Evolutionary conservation across 441 rosid genomes (phyloP), one percentile per base, ranked within the genome.

Genomic region (Gossypium lobatum): DNA sequence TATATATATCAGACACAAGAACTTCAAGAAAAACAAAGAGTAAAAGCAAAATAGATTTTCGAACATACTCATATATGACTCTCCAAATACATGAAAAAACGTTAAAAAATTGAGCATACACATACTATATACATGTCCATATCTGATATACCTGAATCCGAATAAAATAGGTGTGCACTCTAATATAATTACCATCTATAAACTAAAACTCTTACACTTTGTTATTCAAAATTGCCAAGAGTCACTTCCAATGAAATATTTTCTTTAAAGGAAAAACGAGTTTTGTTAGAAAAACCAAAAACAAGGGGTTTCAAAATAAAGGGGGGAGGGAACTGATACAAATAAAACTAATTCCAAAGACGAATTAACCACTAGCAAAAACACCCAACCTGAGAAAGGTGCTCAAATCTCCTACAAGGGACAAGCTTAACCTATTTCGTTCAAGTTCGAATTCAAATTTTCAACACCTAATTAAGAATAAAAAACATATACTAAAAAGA

Each of bases 321-420:
- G 63, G 63, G 63, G 26, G 37, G 13, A 59, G 6, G 9, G 31
- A 60, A 31, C 20, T 61, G 45, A 61, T 61, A 28, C 65, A 61
- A 60, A 61, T 28, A 61, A 61, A 61, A 61, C 65, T 28, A 61
- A 61, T n/a, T 61, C 17, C 21, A 28, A 61, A 61, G 65, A 60
- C 10, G n/a, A 60, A 5, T 25, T 31, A 60, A 18, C 42, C 11
- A 26, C 14, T 28, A 60, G 31, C 10, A 60, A 60, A 60, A 60
- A 25, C 14, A 18, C 4, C 64, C 18, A n/a, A 14, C 17, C 3
- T 1, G 42, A 26, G 42, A 60, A 60, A 26, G 20, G 42, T 25
- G 37, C 16, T 28, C 42, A 60, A 60, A 14, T 14, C 26, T 20
- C 23, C 59, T 6, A 18, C 20, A 54, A 54, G 2, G 2, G 13